Evolutionary conservation across 805 yeast species (phyloP), one percentile per base, ranked within the genome.

Genomic region (Starmerella sirachaensis): DNA sequence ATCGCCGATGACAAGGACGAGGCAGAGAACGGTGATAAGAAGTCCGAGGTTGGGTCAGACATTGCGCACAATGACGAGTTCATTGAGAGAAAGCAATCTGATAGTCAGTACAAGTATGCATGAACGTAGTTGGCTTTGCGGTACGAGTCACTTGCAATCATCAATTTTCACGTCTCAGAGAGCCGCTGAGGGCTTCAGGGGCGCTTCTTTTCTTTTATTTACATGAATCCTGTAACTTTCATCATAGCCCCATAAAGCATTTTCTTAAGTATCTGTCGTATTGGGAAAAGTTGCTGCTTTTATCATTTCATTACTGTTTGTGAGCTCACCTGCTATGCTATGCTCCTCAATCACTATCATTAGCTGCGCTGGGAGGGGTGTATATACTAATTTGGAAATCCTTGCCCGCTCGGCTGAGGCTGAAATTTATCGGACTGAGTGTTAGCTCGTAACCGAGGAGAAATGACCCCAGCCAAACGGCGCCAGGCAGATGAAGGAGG

Each of bases 391-490:
- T n/a, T n/a, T n/a, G n/a, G n/a, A n/a, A n/a, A n/a, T n/a, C n/a
- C n/a, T n/a, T n/a, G n/a, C n/a, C n/a, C n/a, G n/a, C n/a, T 22
- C 24, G 11, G 8, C 11, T 11, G 11, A 22, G 8, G 11, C 8
- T 22, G 8, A 22, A 22, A 22, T 22, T 11, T 12, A 8, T 20
- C 12, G 26, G 18, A 8, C 8, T 8, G 11, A 22, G 24, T 8
- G 10, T 22, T 11, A 22, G 24, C 8, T 8, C 8, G 11, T 24
- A 31, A 18, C 38, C 37, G 3, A 21, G 21, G 10, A 29, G 17
- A n/a, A 41, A 41, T 19, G 38, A 2, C 3, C 21, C 27, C 16
- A 42, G 28, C 49, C 49, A 45, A 1, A 21, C 12, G 6, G 21
- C 10, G 2, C 39, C 41, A 12, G 10, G n/a, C 17, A 18, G n/a